Evolutionary conservation across 768 basidiomycete genomes (phyloP).

Genomic region (Fibroporia radiculosa): DNA sequence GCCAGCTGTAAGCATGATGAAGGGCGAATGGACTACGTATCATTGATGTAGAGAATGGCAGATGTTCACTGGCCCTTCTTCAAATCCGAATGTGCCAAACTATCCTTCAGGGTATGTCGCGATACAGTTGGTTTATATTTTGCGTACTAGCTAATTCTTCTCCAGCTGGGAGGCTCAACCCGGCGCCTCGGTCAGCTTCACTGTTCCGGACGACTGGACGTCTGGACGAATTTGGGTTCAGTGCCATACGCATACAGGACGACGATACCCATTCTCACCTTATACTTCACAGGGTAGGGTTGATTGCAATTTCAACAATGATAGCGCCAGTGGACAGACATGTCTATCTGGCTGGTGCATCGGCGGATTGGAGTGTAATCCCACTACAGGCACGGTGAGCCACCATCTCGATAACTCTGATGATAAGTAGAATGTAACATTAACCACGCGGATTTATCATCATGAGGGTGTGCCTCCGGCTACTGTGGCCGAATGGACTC

Average conservation of each 20-base stretch:
- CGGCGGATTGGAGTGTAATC: slow-evolving; percentile 55
- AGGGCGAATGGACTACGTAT: not conserved
- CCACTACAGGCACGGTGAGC: slow-evolving; percentile 39
- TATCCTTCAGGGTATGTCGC: slow-evolving; percentile 23
- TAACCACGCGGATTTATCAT: not conserved
- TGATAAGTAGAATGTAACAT: not conserved
- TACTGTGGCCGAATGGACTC: slow-evolving; percentile 26
- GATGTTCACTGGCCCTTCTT: slow-evolving; percentile 11
- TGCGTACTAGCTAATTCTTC: not conserved
- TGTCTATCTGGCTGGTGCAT: slow-evolving; percentile 64
- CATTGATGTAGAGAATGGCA: not conserved
- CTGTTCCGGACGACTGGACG: slow-evolving; percentile 57
- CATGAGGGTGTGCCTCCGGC: slow-evolving; percentile 18
- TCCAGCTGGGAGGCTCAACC: slow-evolving; percentile 30
- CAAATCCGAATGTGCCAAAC: slow-evolving; percentile 21
- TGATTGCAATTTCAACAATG: slow-evolving; percentile 48
- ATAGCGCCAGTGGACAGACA: slow-evolving; percentile 33
- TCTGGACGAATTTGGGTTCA: slow-evolving; percentile 58
- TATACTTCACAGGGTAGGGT: slow-evolving; percentile 10
- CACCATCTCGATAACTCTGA: not conserved
- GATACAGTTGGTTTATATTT: not conserved
- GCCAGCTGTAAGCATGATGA: slow-evolving; percentile 21
- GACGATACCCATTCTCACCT: not conserved
- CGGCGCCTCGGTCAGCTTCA: slow-evolving; percentile 34
- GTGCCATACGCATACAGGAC: not conserved